A percentile compares a stretch with the other conserved stretches of the same genome.
Conservation (phyloP, 108 stramenopile species). For the Aurantiochytrium sp. region DNA sequence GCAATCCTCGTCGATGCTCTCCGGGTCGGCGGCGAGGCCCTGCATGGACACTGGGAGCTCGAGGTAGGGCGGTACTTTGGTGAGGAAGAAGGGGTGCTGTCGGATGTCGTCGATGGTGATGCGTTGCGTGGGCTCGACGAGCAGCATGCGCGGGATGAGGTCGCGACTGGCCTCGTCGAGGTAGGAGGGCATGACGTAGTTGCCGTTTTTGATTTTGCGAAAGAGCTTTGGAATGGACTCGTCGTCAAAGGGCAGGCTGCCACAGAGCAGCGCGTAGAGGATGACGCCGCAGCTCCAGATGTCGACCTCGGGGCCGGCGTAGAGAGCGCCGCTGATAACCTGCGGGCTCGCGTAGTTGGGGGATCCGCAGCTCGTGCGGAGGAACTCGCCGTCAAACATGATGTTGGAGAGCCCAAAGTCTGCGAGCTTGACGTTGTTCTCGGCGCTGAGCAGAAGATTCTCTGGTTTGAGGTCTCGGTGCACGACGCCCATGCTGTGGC, state of each 20-base stretch:
- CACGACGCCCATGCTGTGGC: conserved; percentile 97
- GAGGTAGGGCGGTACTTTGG: conserved; percentile 92
- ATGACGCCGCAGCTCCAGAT: conserved; percentile 99
- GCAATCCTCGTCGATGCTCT: neutral
- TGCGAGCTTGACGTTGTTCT: conserved; percentile 94
- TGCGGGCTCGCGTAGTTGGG: conserved; percentile 99
- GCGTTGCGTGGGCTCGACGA: conserved; percentile 98
- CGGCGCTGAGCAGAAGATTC: conserved; percentile 55
- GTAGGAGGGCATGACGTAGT: conserved; percentile 92
- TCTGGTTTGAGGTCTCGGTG: conserved; percentile 97
- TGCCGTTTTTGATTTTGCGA: conserved; percentile 98
- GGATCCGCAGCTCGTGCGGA: conserved; percentile 91
- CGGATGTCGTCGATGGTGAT: conserved; percentile 96
- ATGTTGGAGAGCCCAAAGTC: conserved; percentile 97
- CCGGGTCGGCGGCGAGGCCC: neutral
- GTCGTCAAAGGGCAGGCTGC: conserved; percentile 96
- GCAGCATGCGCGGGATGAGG: conserved; percentile 94
- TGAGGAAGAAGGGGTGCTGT: conserved; percentile 93
- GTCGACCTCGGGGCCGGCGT: conserved; percentile 97
- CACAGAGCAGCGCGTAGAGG: conserved; percentile 96
- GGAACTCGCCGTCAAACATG: conserved; percentile 96
- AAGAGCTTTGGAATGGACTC: conserved; percentile 97
- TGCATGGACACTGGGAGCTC: conserved; percentile 50
- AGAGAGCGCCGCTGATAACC: conserved; percentile 93
- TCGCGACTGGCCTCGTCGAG: conserved; percentile 85